A percentile compares a stretch with the other conserved stretches of the same genome.
Evolutionary conservation across 257 asterid genomes (phyloP).

Genomic region (Solanum etuberosum): DNA sequence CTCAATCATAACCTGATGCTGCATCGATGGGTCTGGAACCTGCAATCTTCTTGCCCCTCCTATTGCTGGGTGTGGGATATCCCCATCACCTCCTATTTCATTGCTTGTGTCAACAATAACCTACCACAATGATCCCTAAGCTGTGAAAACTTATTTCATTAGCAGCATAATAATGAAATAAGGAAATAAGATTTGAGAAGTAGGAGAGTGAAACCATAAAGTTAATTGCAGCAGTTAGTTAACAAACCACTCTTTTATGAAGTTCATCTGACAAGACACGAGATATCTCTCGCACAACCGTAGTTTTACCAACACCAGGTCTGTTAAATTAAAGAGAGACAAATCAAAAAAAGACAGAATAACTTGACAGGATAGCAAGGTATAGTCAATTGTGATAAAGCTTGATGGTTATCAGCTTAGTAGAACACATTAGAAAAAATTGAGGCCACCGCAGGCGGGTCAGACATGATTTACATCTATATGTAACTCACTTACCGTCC

Average conservation of each 20-base stretch:
- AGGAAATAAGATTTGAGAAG: background rate
- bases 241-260: constrained; percentile 75
- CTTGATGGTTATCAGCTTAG: background rate
- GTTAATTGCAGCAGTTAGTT: background rate
- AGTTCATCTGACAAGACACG: constrained; percentile 58
- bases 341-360: background rate
- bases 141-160: background rate
- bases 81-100: constrained; percentile 83
- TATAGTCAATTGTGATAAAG: background rate
- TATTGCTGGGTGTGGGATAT: constrained; percentile 71
- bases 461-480: background rate
- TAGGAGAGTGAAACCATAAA: background rate
- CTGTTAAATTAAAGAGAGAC: constrained; percentile 22
- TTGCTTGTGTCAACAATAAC: constrained; percentile 74
- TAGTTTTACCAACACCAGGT: constrained; percentile 84
- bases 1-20: constrained; percentile 69
- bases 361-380: background rate
- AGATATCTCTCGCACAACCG: constrained; percentile 65
- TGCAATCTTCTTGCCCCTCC: constrained; percentile 76
- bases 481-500: constrained; percentile 47
- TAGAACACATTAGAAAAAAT: background rate
- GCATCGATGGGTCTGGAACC: constrained; percentile 60
- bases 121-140: constrained; percentile 15
- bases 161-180: background rate
- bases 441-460: background rate